These are phyloP conservation scores for Primulina tabacum DNA, from an alignment of 257 asterid species.

Conservation along the genomic window DNA sequence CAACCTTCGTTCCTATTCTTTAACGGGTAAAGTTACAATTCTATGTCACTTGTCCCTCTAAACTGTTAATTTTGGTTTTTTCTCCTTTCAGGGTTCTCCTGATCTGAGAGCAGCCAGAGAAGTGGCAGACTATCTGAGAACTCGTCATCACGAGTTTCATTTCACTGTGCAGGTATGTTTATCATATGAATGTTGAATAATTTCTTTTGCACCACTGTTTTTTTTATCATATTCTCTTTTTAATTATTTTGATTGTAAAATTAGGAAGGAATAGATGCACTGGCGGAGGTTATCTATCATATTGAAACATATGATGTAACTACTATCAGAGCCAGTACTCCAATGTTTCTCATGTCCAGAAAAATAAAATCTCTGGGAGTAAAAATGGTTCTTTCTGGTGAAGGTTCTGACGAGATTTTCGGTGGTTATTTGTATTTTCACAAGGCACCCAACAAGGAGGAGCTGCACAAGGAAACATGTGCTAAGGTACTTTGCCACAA, in stretches of 20 bases:
- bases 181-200: background rate
- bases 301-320: conserved; percentile 97
- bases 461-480: conserved; percentile 92
- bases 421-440: conserved; percentile 60
- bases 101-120: conserved; percentile 94
- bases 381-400: conserved; percentile 98
- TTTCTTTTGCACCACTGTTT: conserved; percentile 2
- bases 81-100: conserved; percentile 75
- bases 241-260: conserved; percentile 30
- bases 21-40: background rate
- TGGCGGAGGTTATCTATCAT: conserved; percentile 95
- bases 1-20: conserved; percentile 4
- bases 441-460: conserved; percentile 70
- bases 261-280: conserved; percentile 98
- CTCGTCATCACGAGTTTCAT: conserved; percentile 95
- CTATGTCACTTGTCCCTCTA: background rate
- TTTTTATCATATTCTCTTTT: conserved; percentile 17
- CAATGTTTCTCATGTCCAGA: conserved; percentile 97
- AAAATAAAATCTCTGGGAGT: conserved; percentile 94
- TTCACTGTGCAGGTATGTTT: conserved; percentile 85
- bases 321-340: conserved; percentile 95
- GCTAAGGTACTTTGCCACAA: conserved; percentile 56
- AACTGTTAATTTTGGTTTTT: conserved; percentile 7
- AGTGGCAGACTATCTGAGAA: conserved; percentile 92
- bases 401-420: conserved; percentile 97